Conservation (phyloP, 2,329 filamentous ascomycete genomes). For the Exophiala oligosperma region DNA sequence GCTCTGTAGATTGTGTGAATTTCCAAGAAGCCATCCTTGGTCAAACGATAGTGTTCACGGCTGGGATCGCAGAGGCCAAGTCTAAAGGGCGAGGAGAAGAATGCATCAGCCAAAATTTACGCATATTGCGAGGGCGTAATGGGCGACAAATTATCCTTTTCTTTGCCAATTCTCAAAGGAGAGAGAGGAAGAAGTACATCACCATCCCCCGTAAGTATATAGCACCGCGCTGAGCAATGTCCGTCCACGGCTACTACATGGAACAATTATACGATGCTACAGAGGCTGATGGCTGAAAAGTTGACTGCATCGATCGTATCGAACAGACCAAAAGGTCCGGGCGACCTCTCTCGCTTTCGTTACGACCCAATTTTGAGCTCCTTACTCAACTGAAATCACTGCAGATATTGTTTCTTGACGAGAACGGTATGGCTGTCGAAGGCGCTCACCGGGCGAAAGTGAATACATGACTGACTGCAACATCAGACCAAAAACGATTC, state of each 20-base stretch:
- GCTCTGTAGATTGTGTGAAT: conserved; percentile 38
- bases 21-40: conserved; percentile 43
- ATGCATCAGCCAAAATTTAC: conserved; percentile 46
- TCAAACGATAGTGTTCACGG: conserved; percentile 41
- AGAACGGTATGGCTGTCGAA: conserved; percentile 33
- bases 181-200: conserved; percentile 42
- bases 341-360: conserved; percentile 37
- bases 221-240: not conserved
- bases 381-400: conserved; percentile 41
- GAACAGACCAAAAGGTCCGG: conserved; percentile 42
- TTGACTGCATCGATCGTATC: conserved; percentile 41
- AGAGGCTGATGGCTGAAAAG: conserved; percentile 24
- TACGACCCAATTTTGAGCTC: conserved; percentile 43
- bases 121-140: conserved; percentile 38
- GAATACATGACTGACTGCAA: not conserved
- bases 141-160: conserved; percentile 39
- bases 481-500: conserved; percentile 22
- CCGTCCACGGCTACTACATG: not conserved
- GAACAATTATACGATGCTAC: not conserved
- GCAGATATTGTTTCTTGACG: conserved; percentile 41
- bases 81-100: conserved; percentile 47
- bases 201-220: conserved; percentile 38
- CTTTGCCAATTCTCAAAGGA: conserved; percentile 45
- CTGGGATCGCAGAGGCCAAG: conserved; percentile 44
- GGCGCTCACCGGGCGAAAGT: not conserved